These are phyloP conservation scores for Chalciporus piperatus DNA, from an alignment of 768 basidiomycete genomes.

Conservation along the genomic window DNA sequence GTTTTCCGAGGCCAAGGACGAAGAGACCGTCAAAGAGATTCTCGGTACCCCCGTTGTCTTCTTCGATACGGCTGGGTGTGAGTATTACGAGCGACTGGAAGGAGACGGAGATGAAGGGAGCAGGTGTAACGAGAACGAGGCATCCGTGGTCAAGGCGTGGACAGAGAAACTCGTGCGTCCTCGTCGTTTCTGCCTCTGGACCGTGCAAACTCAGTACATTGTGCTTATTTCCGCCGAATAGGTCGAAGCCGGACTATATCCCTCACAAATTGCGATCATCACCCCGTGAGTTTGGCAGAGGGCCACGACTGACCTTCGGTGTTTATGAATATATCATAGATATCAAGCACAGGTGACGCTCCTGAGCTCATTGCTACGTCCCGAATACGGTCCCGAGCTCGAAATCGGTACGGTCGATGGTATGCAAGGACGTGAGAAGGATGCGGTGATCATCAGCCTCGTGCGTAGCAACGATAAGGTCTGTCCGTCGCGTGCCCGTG, in stretches of 20 bases:
- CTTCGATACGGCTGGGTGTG: constrained; percentile 92
- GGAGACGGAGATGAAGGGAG: constrained; percentile 86
- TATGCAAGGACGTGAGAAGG: constrained; percentile 96
- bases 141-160: constrained; percentile 79
- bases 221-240: constrained; percentile 26
- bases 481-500: constrained; percentile 9
- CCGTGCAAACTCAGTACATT: neutral
- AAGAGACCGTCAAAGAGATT: constrained; percentile 70
- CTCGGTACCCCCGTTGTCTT: constrained; percentile 82
- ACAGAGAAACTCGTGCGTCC: constrained; percentile 69
- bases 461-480: constrained; percentile 90
- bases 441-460: constrained; percentile 88
- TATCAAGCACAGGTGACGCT: constrained; percentile 95
- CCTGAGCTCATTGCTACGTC: constrained; percentile 72
- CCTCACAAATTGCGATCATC: constrained; percentile 81
- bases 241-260: constrained; percentile 58
- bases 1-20: constrained; percentile 35
- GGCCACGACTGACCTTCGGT: neutral
- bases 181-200: neutral
- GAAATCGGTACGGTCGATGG: constrained; percentile 97
- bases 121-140: constrained; percentile 93
- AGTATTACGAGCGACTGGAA: constrained; percentile 84
- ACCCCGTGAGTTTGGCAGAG: constrained; percentile 61
- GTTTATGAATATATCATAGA: constrained; percentile 34
- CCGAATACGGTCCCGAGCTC: constrained; percentile 60